Percentiles rank a stretch among this genome's conserved stretches.
phyloP scores from a whole-genome alignment of 768 basidiomycete genomes.

The Mycena vulgaris region DNA sequence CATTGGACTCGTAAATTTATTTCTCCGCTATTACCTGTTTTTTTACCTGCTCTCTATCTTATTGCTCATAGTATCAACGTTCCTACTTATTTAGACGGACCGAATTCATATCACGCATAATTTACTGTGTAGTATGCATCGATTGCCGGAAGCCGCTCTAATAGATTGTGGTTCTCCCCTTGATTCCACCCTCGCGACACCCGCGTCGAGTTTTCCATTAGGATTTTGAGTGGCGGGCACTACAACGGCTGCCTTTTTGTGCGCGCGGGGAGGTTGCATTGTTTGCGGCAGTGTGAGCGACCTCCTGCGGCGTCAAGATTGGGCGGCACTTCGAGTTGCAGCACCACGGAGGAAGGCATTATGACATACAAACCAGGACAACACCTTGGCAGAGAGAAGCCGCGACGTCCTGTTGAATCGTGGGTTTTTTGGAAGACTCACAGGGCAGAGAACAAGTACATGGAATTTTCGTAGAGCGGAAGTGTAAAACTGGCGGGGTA shows the following conservation, averaged over 20 bases:
- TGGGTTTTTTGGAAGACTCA: slow-evolving; percentile 38
- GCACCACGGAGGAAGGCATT: slow-evolving; percentile 1
- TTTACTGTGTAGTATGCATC: slow-evolving; percentile 33
- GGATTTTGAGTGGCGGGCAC: slow-evolving; percentile 8
- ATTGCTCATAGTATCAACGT: slow-evolving; percentile 23
- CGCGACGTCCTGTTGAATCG: slow-evolving; percentile 29
- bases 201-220: slow-evolving; percentile 17
- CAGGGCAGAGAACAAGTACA: slow-evolving; percentile 3
- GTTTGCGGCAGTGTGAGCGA: slow-evolving; percentile 1
- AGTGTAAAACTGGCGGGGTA: slow-evolving; percentile 21
- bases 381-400: slow-evolving; percentile 27
- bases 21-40: slow-evolving; percentile 26
- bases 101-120: slow-evolving; percentile 32
- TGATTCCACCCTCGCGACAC: slow-evolving; percentile 15
- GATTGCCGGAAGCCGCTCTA: slow-evolving; percentile 20
- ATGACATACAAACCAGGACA: slow-evolving; percentile 25
- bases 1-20: slow-evolving; percentile 30
- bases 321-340: slow-evolving; percentile 12
- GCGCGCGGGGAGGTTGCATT: slow-evolving; percentile 14
- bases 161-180: slow-evolving; percentile 23
- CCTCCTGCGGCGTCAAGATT: slow-evolving; percentile 20
- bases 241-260: neutral
- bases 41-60: slow-evolving; percentile 7
- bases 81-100: slow-evolving; percentile 18
- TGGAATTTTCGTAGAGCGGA: slow-evolving; percentile 30